Percentiles rank a stretch among this genome's conserved stretches.
Evolutionary conservation across 352 stramenopile genomes (phyloP).

Genomic region (Pythium apleroticum): DNA sequence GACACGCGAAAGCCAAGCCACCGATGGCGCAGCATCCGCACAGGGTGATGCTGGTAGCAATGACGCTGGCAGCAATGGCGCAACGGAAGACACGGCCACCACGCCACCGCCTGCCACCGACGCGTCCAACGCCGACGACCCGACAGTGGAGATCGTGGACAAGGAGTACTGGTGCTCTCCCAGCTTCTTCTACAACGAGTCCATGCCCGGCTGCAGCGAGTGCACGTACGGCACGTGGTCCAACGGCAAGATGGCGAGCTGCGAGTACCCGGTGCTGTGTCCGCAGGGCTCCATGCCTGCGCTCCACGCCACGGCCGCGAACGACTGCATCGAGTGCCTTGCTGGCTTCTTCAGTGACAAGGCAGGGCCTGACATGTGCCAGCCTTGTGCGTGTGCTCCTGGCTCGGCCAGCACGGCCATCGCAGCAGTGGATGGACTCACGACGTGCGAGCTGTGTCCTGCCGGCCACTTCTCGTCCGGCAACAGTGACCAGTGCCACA

Average conservation of each 20-base stretch:
- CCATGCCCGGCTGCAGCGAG: slow-evolving; percentile 27
- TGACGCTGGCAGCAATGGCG: neutral
- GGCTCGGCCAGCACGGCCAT: slow-evolving; percentile 27
- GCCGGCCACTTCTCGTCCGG: slow-evolving; percentile 30
- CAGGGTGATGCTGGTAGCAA: neutral
- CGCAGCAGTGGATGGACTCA: slow-evolving; percentile 12
- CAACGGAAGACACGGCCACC: neutral
- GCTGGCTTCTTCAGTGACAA: slow-evolving; percentile 41
- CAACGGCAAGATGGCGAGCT: slow-evolving; percentile 40
- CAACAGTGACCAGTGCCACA: slow-evolving; percentile 42
- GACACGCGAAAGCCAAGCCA: neutral
- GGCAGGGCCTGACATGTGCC: slow-evolving; percentile 41
- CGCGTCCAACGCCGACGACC: slow-evolving; percentile 4
- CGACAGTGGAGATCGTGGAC: slow-evolving; percentile 11
- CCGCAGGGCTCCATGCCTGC: slow-evolving; percentile 27
- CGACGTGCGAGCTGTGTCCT: slow-evolving; percentile 29
- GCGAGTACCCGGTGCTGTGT: slow-evolving; percentile 39
- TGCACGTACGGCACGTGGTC: slow-evolving; percentile 49
- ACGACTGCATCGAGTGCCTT: slow-evolving; percentile 34
- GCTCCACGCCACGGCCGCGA: slow-evolving; percentile 29
- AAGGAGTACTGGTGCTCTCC: slow-evolving; percentile 30
- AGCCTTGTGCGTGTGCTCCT: slow-evolving; percentile 32
- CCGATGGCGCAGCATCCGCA: neutral
- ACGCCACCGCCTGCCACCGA: neutral
- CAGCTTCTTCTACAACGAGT: slow-evolving; percentile 42